Percentiles rank a stretch among this genome's conserved stretches.
Evolutionary conservation across 2,329 filamentous ascomycete genomes (phyloP).

Genomic region (Colletotrichum lentis): DNA sequence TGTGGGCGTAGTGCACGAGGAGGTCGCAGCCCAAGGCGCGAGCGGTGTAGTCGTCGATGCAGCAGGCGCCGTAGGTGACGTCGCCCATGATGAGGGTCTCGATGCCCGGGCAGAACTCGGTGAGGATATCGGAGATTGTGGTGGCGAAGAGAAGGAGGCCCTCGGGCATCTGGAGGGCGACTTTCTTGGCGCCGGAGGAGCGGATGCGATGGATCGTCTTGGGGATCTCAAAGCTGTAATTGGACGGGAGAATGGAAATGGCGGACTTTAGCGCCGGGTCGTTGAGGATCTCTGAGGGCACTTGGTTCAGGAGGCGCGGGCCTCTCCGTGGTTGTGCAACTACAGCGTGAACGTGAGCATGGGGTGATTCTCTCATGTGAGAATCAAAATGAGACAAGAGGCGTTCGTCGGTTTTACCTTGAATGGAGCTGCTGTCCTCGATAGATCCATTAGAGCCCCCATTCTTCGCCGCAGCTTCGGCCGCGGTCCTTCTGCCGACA

Average conservation of each 20-base stretch:
- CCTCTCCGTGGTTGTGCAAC: constrained; percentile 76
- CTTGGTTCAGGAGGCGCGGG: constrained; percentile 86
- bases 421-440: constrained; percentile 71
- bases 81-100: constrained; percentile 99
- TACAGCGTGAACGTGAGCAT: constrained; percentile 48
- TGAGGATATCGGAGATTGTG: constrained; percentile 95
- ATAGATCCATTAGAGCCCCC: constrained; percentile 47
- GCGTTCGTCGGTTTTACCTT: constrained; percentile 44
- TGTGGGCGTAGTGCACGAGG: constrained; percentile 96
- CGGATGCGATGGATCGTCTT: constrained; percentile 97
- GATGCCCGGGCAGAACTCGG: constrained; percentile 89
- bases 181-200: constrained; percentile 77
- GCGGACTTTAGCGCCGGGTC: constrained; percentile 87
- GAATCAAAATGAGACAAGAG: background rate
- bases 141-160: constrained; percentile 94
- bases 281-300: constrained; percentile 85
- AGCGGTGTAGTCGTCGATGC: constrained; percentile 98
- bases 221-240: constrained; percentile 98
- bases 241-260: constrained; percentile 85
- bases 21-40: constrained; percentile 92
- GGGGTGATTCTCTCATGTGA: background rate
- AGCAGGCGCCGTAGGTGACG: constrained; percentile 97
- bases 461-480: constrained; percentile 60
- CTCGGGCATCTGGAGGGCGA: constrained; percentile 97
- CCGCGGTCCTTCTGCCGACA: constrained; percentile 78